Percentiles rank a stretch among this genome's conserved stretches.
phyloP scores from a whole-genome alignment of 2,329 filamentous ascomycete species.

The Phaeosphaeriaceae sp. region DNA sequence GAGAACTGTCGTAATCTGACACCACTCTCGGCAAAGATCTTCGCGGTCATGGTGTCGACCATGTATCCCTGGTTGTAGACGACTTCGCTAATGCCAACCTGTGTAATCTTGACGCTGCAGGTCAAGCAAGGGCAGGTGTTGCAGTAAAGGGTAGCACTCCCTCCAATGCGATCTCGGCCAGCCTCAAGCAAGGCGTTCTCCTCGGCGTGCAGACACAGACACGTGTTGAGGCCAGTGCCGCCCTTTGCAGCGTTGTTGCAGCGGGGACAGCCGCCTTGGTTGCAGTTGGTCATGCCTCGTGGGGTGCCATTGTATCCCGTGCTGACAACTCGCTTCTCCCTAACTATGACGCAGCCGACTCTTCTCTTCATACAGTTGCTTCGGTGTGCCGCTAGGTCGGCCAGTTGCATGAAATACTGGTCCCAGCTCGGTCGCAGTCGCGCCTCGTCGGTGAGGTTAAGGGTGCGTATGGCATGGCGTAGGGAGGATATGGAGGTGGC shows the following conservation, averaged over 20 bases:
- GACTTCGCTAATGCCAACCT: slow-evolving; percentile 94
- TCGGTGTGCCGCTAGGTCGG: slow-evolving; percentile 85
- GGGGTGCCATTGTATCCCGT: slow-evolving; percentile 99
- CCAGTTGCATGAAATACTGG: slow-evolving; percentile 97
- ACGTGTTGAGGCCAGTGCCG: slow-evolving; percentile 81
- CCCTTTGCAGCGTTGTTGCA: slow-evolving; percentile 79
- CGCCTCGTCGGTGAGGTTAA: slow-evolving; percentile 79
- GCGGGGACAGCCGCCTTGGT: slow-evolving; percentile 85
- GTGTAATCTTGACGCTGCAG: slow-evolving; percentile 97
- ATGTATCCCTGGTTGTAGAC: slow-evolving; percentile 94
- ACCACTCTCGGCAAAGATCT: slow-evolving; percentile 82
- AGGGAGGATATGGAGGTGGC: slow-evolving; percentile 75
- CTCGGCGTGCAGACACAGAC: slow-evolving; percentile 96
- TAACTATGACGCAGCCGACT: slow-evolving; percentile 91
- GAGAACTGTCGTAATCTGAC: slow-evolving; percentile 87
- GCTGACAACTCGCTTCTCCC: slow-evolving; percentile 84
- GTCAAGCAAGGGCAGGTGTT: slow-evolving; percentile 97
- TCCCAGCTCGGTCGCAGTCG: slow-evolving; percentile 93
- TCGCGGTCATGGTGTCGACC: slow-evolving; percentile 83
- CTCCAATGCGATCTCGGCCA: slow-evolving; percentile 85
- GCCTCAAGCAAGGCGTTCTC: slow-evolving; percentile 97
- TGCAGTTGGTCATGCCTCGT: slow-evolving; percentile 85
- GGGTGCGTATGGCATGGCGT: slow-evolving; percentile 72
- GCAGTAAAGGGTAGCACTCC: slow-evolving; percentile 86
- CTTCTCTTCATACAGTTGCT: slow-evolving; percentile 98